Percentiles rank a stretch among this genome's conserved stretches.
These are phyloP conservation scores for Pycnococcus provasolii DNA, from an alignment of 139 green algal genomes.

Conservation along the genomic window DNA sequence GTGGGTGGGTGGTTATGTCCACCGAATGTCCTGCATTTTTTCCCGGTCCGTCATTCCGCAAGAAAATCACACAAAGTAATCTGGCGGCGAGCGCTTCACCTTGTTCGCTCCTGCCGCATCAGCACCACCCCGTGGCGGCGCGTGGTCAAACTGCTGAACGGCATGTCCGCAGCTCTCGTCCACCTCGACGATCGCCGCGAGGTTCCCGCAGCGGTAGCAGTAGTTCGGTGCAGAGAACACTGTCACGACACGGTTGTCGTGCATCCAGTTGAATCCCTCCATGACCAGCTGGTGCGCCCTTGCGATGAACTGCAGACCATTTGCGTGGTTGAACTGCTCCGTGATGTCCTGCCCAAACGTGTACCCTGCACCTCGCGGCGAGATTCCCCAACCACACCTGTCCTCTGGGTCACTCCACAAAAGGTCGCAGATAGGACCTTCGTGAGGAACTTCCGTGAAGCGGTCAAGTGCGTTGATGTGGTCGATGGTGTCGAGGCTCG, in stretches of 20 bases:
- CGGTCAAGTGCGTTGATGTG: constrained; percentile 84
- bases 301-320: constrained; percentile 84
- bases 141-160: constrained; percentile 94
- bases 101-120: too few relatives aligned
- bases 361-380: constrained; percentile 89
- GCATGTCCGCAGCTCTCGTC: constrained; percentile 70
- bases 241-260: constrained; percentile 94
- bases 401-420: constrained; percentile 97
- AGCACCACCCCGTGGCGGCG: too few relatives aligned
- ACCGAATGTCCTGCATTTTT: too few relatives aligned
- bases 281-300: constrained; percentile 98
- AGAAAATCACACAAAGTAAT: too few relatives aligned
- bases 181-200: constrained; percentile 97
- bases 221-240: constrained; percentile 99
- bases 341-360: constrained; percentile 97
- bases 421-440: constrained; percentile 97
- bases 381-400: constrained; percentile 93
- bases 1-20: too few relatives aligned
- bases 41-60: too few relatives aligned
- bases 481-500: constrained; percentile 91
- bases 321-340: constrained; percentile 97
- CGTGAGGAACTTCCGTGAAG: constrained; percentile 74
- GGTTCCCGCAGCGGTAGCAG: constrained; percentile 60
- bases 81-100: too few relatives aligned
- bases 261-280: constrained; percentile 86